Evolutionary conservation across 495 filamentous ascomycete species (phyloP).

Genomic region (Aspergillus diversus): DNA sequence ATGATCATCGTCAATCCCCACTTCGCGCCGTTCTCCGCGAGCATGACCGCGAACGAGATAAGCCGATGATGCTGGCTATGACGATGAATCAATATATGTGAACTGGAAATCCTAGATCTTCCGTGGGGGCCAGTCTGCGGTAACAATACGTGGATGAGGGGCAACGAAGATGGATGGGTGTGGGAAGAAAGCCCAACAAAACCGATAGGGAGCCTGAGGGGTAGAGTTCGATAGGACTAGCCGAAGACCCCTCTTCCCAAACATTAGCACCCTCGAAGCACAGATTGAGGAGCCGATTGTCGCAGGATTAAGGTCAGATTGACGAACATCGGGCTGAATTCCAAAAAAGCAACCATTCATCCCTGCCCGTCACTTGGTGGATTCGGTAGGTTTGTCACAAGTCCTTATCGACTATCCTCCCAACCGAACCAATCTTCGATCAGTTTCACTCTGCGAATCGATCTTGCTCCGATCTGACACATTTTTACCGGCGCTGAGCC

Average conservation of each 20-base stretch:
- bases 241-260: not conserved
- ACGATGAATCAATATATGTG: not conserved
- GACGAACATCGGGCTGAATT: conserved; percentile 8
- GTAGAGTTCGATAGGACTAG: not conserved
- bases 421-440: not conserved
- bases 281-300: not conserved
- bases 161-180: not conserved
- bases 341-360: conserved; percentile 10
- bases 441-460: not conserved
- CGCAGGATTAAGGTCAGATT: conserved; percentile 2
- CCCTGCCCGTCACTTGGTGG: not conserved
- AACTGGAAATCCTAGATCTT: not conserved
- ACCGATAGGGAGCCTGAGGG: not conserved
- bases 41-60: not conserved
- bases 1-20: not conserved
- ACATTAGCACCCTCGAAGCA: not conserved
- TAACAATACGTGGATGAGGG: not conserved
- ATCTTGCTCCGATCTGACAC: conserved; percentile 3
- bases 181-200: not conserved
- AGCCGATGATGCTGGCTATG: not conserved
- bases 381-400: not conserved
- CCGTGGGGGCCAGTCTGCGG: not conserved
- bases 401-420: not conserved
- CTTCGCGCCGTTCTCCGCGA: not conserved
- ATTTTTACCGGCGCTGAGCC: not conserved